Percentiles rank a stretch among this genome's conserved stretches.
These are phyloP conservation scores for Cordyceps militaris DNA, from an alignment of 2,329 filamentous ascomycete species.

Conservation along the genomic window DNA sequence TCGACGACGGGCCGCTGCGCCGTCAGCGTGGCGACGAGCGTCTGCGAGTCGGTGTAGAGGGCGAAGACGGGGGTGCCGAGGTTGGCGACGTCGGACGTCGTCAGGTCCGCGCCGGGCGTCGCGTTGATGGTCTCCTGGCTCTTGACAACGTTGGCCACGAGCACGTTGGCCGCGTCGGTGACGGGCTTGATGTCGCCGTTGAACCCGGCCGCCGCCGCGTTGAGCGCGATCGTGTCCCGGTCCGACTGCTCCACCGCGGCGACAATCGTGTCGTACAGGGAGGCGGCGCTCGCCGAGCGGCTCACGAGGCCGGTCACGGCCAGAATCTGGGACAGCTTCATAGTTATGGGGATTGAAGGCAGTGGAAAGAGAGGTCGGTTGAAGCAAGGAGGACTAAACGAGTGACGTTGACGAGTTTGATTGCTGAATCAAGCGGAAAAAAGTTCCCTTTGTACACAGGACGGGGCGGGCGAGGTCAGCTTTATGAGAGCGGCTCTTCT, in stretches of 20 bases:
- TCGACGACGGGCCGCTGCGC: background rate
- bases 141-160: background rate
- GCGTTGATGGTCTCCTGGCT: background rate
- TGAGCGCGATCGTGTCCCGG: background rate
- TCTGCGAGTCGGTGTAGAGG: background rate
- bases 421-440: background rate
- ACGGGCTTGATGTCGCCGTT: constrained; percentile 1
- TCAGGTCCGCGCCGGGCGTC: background rate
- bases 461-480: background rate
- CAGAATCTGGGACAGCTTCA: background rate
- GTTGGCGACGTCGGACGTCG: background rate
- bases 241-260: background rate
- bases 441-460: background rate
- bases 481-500: background rate
- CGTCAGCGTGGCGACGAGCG: background rate
- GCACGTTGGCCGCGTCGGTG: background rate
- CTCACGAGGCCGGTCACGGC: background rate
- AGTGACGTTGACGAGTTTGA: background rate
- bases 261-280: background rate
- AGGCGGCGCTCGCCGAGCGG: background rate
- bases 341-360: background rate
- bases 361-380: too few relatives aligned
- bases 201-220: background rate
- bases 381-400: background rate
- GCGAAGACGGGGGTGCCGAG: background rate